Evolutionary conservation across 495 filamentous ascomycete species (phyloP).

Genomic region (Barbatosphaeria neglecta): DNA sequence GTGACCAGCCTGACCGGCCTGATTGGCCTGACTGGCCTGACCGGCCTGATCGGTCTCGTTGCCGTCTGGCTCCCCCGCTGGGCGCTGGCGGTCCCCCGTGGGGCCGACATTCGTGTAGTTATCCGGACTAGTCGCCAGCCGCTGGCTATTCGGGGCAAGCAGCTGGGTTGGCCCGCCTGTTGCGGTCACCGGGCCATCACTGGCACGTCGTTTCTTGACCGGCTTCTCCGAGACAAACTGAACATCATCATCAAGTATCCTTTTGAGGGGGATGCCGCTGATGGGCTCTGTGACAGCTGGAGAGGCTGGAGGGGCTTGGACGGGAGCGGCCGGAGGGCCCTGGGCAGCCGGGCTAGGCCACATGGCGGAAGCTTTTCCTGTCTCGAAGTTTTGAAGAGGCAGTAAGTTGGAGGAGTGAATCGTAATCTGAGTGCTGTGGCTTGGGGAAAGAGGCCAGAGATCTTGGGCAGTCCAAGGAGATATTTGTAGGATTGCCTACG

Average conservation of each 20-base stretch:
- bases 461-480: neutral
- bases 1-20: too few species aligned
- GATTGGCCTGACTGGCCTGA: too few species aligned
- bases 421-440: neutral
- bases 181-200: slow-evolving; percentile 1
- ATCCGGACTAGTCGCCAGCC: neutral
- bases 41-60: neutral
- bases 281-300: neutral
- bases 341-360: neutral
- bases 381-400: too few species aligned
- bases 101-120: neutral
- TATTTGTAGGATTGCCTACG: neutral
- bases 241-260: slow-evolving; percentile 25
- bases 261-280: slow-evolving; percentile 5
- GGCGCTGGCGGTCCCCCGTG: too few species aligned
- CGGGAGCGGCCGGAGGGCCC: neutral
- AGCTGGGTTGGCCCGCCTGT: slow-evolving; percentile 3
- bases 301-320: neutral
- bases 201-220: slow-evolving; percentile 20
- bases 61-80: neutral
- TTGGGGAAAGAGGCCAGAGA: neutral
- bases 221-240: slow-evolving; percentile 28
- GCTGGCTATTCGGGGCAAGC: neutral
- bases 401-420: neutral
- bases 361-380: neutral